These are phyloP conservation scores for Zea mays DNA, from an alignment of 176 grass and related monocot genomes.

Conservation along the genomic window DNA sequence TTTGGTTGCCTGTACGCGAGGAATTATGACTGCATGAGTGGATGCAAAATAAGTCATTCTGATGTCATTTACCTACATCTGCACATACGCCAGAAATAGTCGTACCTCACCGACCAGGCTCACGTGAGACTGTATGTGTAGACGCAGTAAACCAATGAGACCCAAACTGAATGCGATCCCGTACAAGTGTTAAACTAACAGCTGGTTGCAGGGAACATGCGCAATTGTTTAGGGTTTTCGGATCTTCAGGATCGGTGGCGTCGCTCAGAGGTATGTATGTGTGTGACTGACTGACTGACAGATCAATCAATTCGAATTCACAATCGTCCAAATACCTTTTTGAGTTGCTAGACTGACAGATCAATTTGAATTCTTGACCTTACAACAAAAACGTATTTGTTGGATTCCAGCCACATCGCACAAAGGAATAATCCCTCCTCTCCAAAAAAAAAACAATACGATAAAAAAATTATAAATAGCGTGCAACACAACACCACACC, in stretches of 20 bases:
- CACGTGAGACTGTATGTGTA: no score
- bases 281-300: neutral
- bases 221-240: neutral
- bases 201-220: conserved; percentile 9
- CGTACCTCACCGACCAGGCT: no score
- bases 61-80: no score
- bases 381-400: conserved; percentile 1
- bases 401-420: neutral
- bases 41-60: no score
- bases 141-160: no score
- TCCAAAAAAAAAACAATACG: neutral
- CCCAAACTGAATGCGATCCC: no score
- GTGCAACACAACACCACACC: neutral
- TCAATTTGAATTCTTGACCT: conserved; percentile 26
- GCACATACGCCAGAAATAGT: no score
- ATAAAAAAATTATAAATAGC: neutral
- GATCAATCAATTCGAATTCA: conserved; percentile 17
- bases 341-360: neutral
- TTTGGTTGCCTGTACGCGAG: no score
- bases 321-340: no score
- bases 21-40: no score
- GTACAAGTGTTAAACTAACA: conserved; percentile 6
- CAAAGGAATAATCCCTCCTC: neutral
- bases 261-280: neutral
- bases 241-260: neutral